phyloP scores from a whole-genome alignment of 305 asterid species.

The Plantago rigida region DNA sequence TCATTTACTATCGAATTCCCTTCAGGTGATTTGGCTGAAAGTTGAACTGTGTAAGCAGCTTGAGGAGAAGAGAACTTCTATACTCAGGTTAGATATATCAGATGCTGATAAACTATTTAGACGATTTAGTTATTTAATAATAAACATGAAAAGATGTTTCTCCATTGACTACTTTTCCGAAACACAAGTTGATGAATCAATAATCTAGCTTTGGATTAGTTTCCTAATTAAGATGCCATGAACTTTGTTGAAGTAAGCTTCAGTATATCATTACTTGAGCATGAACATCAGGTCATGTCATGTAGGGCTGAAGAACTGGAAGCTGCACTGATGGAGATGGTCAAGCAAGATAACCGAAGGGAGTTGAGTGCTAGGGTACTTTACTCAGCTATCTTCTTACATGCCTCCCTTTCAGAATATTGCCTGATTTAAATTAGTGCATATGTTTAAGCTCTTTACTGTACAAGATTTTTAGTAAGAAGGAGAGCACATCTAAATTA shows the following conservation, averaged over 20 bases:
- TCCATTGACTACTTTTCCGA: background rate
- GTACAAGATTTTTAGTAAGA: no score
- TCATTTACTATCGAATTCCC: slow-evolving; percentile 29
- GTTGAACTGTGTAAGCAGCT: slow-evolving; percentile 71
- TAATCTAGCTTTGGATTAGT: background rate
- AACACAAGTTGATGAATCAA: background rate
- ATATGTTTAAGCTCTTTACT: no score
- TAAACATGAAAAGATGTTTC: background rate
- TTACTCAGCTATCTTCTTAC: slow-evolving; percentile 19
- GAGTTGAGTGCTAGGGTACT: slow-evolving; percentile 78
- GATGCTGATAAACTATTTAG: background rate
- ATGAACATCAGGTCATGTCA: slow-evolving; percentile 19
- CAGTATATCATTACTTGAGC: slow-evolving; percentile 4
- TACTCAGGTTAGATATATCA: slow-evolving; percentile 51
- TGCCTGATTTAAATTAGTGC: no score
- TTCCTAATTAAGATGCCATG: slow-evolving; percentile 1
- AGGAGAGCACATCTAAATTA: no score
- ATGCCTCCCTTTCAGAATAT: background rate
- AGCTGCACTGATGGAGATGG: slow-evolving; percentile 89
- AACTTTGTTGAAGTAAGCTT: slow-evolving; percentile 3
- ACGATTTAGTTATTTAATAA: no score
- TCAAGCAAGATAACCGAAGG: slow-evolving; percentile 71
- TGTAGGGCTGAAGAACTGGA: slow-evolving; percentile 88
- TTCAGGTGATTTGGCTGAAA: slow-evolving; percentile 84
- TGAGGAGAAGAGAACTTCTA: slow-evolving; percentile 80